phyloP scores from a whole-genome alignment of 2,329 filamentous ascomycete species.

The Myriosclerotinia scirpicola region DNA sequence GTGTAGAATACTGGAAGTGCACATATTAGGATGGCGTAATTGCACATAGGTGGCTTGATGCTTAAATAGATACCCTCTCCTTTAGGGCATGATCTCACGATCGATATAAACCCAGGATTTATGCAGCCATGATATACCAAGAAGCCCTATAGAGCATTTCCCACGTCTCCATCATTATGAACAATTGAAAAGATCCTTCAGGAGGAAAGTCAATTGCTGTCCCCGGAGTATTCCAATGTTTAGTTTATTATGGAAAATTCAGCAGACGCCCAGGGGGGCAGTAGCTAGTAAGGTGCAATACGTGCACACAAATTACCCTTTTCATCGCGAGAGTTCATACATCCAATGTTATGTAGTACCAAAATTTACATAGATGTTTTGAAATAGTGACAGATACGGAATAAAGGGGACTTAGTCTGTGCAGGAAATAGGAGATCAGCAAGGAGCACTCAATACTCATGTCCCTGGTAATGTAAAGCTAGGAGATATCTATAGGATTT shows the following conservation, averaged over 20 bases:
- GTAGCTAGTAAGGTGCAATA: neutral
- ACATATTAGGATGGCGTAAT: neutral
- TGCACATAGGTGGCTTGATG: constrained; percentile 6
- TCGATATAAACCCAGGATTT: constrained; percentile 10
- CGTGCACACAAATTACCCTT: neutral
- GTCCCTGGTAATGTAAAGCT: too few relatives aligned
- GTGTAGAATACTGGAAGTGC: neutral
- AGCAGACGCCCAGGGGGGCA: too few relatives aligned
- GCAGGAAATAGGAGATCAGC: too few relatives aligned
- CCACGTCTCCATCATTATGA: neutral
- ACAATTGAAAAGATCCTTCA: neutral
- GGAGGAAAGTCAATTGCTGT: neutral
- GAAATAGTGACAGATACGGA: too few relatives aligned
- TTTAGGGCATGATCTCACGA: constrained; percentile 10
- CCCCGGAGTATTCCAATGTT: too few relatives aligned
- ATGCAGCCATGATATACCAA: neutral
- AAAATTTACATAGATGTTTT: too few relatives aligned
- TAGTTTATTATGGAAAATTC: neutral
- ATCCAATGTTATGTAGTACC: neutral
- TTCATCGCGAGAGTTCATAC: neutral
- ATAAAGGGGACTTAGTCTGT: too few relatives aligned
- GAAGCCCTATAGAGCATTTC: neutral
- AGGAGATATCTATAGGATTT: too few relatives aligned
- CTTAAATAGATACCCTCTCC: constrained; percentile 6
- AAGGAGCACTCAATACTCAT: too few relatives aligned